Evolutionary conservation across 352 stramenopile species (phyloP).

Genomic region (Phytophthora foliorum): DNA sequence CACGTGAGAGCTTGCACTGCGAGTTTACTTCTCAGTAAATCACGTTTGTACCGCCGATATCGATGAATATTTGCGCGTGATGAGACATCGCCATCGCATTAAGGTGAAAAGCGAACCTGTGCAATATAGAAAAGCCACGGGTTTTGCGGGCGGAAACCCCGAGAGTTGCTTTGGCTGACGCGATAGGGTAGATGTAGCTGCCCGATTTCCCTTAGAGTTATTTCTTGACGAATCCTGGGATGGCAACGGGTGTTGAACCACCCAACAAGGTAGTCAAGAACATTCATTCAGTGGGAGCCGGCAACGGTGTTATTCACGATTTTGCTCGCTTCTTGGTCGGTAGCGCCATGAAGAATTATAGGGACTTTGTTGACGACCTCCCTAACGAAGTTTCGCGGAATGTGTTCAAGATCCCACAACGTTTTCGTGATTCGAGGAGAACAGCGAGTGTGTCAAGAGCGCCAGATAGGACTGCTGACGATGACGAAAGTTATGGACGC

Average conservation of each 20-base stretch:
- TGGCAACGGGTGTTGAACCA: too few species aligned
- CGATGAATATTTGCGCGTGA: too few species aligned
- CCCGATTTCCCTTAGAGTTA: too few species aligned
- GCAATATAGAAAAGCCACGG: too few species aligned
- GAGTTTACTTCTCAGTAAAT: not conserved
- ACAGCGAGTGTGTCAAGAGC: not conserved
- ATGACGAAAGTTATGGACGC: not conserved
- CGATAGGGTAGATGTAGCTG: too few species aligned
- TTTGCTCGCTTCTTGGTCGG: not conserved
- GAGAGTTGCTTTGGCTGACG: too few species aligned
- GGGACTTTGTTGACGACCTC: not conserved
- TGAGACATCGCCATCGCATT: too few species aligned
- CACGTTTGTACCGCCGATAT: not conserved
- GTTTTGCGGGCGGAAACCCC: too few species aligned
- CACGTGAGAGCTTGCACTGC: not conserved
- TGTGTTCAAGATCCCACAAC: not conserved
- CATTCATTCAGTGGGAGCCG: not conserved
- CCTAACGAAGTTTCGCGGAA: not conserved
- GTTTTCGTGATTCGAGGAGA: not conserved
- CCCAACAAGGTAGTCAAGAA: not conserved
- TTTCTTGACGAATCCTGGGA: too few species aligned
- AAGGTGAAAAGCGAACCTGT: too few species aligned
- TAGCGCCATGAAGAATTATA: not conserved
- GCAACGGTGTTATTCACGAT: not conserved
- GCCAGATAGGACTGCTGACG: not conserved